Evolutionary conservation across 768 basidiomycete genomes (phyloP), one percentile per base, ranked within the genome.

Genomic region (Tulasnella sp.): DNA sequence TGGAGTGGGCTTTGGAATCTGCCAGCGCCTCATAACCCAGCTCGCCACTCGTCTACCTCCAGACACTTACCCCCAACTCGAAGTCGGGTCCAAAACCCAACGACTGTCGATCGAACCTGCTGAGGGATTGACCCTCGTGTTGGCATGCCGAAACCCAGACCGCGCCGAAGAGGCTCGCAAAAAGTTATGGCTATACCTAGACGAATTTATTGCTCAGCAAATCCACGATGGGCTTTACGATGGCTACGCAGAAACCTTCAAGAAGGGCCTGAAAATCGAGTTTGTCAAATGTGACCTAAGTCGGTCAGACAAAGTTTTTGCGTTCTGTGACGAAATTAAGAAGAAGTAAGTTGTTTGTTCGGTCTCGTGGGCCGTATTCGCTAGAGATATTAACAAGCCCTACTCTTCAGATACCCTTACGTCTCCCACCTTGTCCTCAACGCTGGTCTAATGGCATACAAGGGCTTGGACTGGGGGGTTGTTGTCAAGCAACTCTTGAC

Each of bases 1-100:
- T 52, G 95, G 95, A 78, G 88, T 96, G 24, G 95, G 95, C 21
- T 93, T 92, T 84, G 94, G 93, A 18, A 92, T 93, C 68, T 95
- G 94, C 85, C 90, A 92, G 80, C 91, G 95, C 72, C 88, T 96
- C 9, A 87, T 96, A 71, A 85, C 87, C 81, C 92, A 94, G 82
- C 86, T 95, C 24, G 89, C 89, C 86, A 87, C 58, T 83, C 84
- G 19, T 83, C 83, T 79, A 89, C 62, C 90, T 7, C 85, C 88
- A 18, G 91, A 93, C 82, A 88, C 89, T 79, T 84, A 31, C 89
- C 71, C n/a, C 3, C 83, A 85, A 75, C 40, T 84, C 72, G 74
- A 77, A 42, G 78, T 81, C 46, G 44, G 74, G 16, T 80, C 81
- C 31, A 82, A 81, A 6, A 79, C 18, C 74, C 72, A 68, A 16